Percentiles rank a stretch among this genome's conserved stretches.
Evolutionary conservation across 2,329 filamentous ascomycete species (phyloP).

Genomic region (Elsinoe necatrix): DNA sequence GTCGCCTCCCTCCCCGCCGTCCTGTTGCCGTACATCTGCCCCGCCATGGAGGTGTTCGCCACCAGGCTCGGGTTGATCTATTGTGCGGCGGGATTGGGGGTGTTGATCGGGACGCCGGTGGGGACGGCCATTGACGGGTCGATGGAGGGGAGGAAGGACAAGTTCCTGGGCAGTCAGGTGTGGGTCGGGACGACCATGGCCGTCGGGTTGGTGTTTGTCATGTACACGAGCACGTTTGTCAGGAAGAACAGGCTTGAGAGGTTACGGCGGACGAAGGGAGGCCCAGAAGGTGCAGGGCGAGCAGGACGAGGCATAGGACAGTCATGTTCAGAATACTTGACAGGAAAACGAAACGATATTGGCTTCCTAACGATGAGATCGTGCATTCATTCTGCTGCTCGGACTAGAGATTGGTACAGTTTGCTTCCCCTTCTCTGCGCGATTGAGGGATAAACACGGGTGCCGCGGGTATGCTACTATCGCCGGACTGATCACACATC

Average conservation of each 20-base stretch:
- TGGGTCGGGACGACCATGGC: background rate
- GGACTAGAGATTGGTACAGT: constrained; percentile 8
- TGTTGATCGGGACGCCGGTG: constrained; percentile 11
- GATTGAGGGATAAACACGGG: background rate
- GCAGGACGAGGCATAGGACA: background rate
- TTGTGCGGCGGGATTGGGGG: constrained; percentile 1
- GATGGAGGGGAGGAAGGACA: background rate
- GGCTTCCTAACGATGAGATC: constrained; percentile 14
- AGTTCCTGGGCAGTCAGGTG: constrained; percentile 2
- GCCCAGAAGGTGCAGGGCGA: background rate
- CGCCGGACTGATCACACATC: background rate
- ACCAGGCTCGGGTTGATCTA: constrained; percentile 4
- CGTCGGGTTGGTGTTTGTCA: background rate
- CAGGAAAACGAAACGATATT: no score
- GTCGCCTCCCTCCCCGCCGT: background rate
- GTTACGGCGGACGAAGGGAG: background rate
- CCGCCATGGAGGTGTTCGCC: background rate
- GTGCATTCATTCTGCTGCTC: constrained; percentile 15
- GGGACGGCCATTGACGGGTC: background rate
- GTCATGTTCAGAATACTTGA: no score
- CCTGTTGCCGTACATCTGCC: constrained; percentile 5
- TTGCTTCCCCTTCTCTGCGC: background rate
- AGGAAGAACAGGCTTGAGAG: constrained; percentile 4
- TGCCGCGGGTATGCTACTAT: background rate
- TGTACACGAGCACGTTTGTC: background rate